Evolutionary conservation across 495 filamentous ascomycete genomes (phyloP).

Genomic region (Aspergillus steynii): DNA sequence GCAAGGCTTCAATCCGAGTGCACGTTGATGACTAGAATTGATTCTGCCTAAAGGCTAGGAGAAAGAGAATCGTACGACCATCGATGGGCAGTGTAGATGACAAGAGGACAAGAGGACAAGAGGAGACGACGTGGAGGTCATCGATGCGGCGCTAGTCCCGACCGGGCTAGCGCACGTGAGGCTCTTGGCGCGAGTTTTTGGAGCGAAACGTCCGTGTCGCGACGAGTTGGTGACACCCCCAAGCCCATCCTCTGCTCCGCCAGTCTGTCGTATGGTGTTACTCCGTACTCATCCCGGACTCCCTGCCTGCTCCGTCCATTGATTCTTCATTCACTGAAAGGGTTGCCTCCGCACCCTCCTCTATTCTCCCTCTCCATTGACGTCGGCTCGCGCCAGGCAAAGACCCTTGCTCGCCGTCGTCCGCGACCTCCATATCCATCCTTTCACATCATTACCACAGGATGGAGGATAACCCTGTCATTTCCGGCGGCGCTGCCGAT

Average conservation of each 20-base stretch:
- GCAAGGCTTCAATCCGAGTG: no score
- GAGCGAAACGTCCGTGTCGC: slow-evolving; percentile 19
- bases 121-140: neutral
- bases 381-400: slow-evolving; percentile 17
- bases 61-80: no score
- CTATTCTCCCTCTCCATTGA: neutral
- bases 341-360: slow-evolving; percentile 20
- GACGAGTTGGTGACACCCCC: slow-evolving; percentile 14
- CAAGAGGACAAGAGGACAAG: neutral
- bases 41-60: no score
- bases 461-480: slow-evolving; percentile 41
- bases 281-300: slow-evolving; percentile 10
- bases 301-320: slow-evolving; percentile 10
- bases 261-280: slow-evolving; percentile 5
- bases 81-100: neutral
- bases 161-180: slow-evolving; percentile 8
- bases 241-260: slow-evolving; percentile 9
- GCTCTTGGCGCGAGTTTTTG: slow-evolving; percentile 24
- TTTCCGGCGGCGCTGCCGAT: slow-evolving; percentile 30
- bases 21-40: no score
- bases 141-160: slow-evolving; percentile 1
- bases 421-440: slow-evolving; percentile 35
- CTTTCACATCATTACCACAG: slow-evolving; percentile 20
- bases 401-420: slow-evolving; percentile 36
- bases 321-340: slow-evolving; percentile 1